phyloP scores from a whole-genome alignment of 805 yeast species.

The Tetrapisispora pingtungensis region DNA sequence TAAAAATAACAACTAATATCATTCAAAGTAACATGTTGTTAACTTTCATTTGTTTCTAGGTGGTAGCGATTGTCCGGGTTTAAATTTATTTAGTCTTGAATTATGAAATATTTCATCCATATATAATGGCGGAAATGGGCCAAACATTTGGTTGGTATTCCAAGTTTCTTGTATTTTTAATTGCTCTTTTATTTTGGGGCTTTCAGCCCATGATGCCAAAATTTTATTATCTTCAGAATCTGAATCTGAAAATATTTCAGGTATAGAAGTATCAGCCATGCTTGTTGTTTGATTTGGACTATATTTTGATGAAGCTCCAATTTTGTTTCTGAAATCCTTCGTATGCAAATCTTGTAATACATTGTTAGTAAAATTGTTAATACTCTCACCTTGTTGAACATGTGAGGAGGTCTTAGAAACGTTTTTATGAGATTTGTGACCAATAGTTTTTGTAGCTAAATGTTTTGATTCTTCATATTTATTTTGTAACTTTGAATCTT shows the following conservation, averaged over 20 bases:
- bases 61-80: slow-evolving; percentile 47
- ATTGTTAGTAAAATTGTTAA: slow-evolving; percentile 3
- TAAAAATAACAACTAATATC: too few species aligned
- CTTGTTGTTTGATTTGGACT: neutral
- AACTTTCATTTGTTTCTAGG: slow-evolving; percentile 6
- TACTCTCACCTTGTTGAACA: neutral
- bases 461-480: slow-evolving; percentile 3
- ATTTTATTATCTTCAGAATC: slow-evolving; percentile 43
- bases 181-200: slow-evolving; percentile 42
- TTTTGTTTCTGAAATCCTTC: slow-evolving; percentile 23
- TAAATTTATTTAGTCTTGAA: slow-evolving; percentile 39
- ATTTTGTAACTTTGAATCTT: neutral
- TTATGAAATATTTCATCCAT: slow-evolving; percentile 57
- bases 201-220: slow-evolving; percentile 51
- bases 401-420: neutral
- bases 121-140: slow-evolving; percentile 58
- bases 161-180: slow-evolving; percentile 39
- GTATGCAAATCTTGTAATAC: slow-evolving; percentile 23
- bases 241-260: slow-evolving; percentile 42
- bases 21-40: neutral
- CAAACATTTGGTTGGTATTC: slow-evolving; percentile 64
- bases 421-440: neutral
- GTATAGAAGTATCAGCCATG: slow-evolving; percentile 26
- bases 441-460: neutral
- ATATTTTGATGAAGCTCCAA: slow-evolving; percentile 10